These are phyloP conservation scores for Auriscalpium microsporum DNA, from an alignment of 768 basidiomycete genomes.

Conservation along the genomic window DNA sequence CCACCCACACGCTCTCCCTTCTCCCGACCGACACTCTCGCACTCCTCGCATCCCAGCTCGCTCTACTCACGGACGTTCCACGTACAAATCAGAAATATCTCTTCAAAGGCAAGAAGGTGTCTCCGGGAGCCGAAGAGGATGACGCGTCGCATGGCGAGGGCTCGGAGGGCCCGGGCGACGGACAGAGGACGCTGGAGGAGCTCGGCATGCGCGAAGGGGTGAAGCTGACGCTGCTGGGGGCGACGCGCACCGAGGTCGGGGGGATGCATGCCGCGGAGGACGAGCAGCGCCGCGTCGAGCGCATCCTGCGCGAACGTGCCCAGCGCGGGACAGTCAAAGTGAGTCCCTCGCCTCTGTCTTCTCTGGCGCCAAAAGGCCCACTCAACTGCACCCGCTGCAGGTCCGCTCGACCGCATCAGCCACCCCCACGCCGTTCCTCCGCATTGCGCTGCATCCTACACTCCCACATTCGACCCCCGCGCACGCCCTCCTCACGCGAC, in stretches of 20 bases:
- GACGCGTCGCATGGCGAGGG: no score
- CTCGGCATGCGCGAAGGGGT: slow-evolving; percentile 55
- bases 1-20: slow-evolving; percentile 1
- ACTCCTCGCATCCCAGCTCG: slow-evolving; percentile 40
- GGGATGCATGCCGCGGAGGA: slow-evolving; percentile 47
- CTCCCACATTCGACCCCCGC: slow-evolving; percentile 58
- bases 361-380: neutral
- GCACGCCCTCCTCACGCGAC: slow-evolving; percentile 40
- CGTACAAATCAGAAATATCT: slow-evolving; percentile 61
- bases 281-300: slow-evolving; percentile 48
- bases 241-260: slow-evolving; percentile 49
- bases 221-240: slow-evolving; percentile 66
- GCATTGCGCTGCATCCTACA: slow-evolving; percentile 50
- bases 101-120: slow-evolving; percentile 55
- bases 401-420: slow-evolving; percentile 46
- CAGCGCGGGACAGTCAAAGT: slow-evolving; percentile 54
- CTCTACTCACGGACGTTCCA: slow-evolving; percentile 60
- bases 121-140: neutral
- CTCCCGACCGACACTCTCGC: slow-evolving; percentile 31
- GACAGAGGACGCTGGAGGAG: slow-evolving; percentile 22
- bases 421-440: slow-evolving; percentile 45
- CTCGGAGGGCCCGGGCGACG: slow-evolving; percentile 16
- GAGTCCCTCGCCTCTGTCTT: slow-evolving; percentile 4
- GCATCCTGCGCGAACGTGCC: slow-evolving; percentile 51
- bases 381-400: slow-evolving; percentile 21